These are phyloP conservation scores for Heterobasidion occidentale DNA, from an alignment of 1,284 basidiomycete genomes.

Conservation along the genomic window DNA sequence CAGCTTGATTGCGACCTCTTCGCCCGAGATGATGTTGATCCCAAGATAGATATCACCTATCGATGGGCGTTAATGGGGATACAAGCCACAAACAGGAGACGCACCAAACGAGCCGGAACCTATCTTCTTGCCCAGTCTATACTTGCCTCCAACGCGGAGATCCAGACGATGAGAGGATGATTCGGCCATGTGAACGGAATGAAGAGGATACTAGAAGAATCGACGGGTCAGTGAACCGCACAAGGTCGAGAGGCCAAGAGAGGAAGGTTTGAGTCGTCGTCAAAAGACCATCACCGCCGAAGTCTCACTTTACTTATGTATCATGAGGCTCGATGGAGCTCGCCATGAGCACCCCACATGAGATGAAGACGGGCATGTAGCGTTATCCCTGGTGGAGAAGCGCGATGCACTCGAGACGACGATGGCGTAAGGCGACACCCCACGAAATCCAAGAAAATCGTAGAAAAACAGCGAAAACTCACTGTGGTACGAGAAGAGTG, in stretches of 20 bases:
- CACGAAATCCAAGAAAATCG: neutral
- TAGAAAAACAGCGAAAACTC: conserved; percentile 9
- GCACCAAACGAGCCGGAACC: conserved; percentile 96
- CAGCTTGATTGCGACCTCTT: conserved; percentile 99
- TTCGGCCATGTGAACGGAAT: conserved; percentile 49
- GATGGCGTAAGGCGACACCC: neutral
- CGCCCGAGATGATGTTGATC: conserved; percentile 99
- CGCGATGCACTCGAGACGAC: neutral
- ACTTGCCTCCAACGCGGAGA: conserved; percentile 96
- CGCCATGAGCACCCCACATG: no score
- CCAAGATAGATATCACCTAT: conserved; percentile 98
- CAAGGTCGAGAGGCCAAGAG: neutral
- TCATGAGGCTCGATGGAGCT: no score
- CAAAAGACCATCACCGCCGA: no score
- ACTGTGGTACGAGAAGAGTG: conserved; percentile 5
- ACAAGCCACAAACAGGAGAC: conserved; percentile 21
- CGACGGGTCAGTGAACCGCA: neutral
- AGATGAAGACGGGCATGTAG: no score
- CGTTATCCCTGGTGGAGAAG: neutral
- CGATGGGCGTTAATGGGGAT: neutral
- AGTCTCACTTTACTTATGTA: no score
- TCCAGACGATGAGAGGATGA: conserved; percentile 72
- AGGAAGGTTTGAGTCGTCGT: no score
- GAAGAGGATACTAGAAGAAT: conserved; percentile 7
- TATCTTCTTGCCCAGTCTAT: conserved; percentile 99